These are phyloP conservation scores for Taiwanofungus camphoratus DNA, from an alignment of 1,284 basidiomycete species.

Conservation along the genomic window DNA sequence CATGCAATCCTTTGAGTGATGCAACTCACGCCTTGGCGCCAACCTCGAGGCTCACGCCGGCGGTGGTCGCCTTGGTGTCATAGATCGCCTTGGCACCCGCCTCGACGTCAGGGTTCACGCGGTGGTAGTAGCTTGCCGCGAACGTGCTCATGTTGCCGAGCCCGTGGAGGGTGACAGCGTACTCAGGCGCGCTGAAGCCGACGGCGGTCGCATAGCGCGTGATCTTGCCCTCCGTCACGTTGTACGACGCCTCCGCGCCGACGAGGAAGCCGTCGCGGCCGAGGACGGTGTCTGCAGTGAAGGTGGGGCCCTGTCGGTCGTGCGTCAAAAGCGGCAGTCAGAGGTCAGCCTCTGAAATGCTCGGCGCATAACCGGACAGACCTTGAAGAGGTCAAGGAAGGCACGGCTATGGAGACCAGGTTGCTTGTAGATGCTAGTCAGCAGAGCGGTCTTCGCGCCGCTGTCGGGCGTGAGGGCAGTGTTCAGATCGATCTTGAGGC, in stretches of 20 bases:
- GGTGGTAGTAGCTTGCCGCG: constrained; percentile 98
- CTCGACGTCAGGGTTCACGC: constrained; percentile 91
- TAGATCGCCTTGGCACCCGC: constrained; percentile 98
- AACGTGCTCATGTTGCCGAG: constrained; percentile 94
- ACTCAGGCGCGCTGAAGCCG: constrained; percentile 95
- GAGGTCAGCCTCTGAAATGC: too few species aligned
- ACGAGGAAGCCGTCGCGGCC: constrained; percentile 97
- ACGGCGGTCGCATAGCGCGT: constrained; percentile 89
- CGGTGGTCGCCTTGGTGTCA: constrained; percentile 87
- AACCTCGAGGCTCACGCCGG: constrained; percentile 90
- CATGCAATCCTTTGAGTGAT: too few species aligned
- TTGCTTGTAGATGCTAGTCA: constrained; percentile 92
- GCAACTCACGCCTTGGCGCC: constrained; percentile 93
- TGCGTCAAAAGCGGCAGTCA: too few species aligned
- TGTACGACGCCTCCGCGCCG: constrained; percentile 95
- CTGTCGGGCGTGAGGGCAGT: constrained; percentile 86
- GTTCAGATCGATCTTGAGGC: constrained; percentile 91
- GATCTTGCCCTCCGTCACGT: constrained; percentile 90
- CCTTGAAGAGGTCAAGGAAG: constrained; percentile 93
- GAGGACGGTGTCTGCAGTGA: constrained; percentile 93
- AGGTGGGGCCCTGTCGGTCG: constrained; percentile 79
- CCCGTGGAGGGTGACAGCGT: constrained; percentile 93
- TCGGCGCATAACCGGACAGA: too few species aligned
- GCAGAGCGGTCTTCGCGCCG: constrained; percentile 76
- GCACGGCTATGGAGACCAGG: constrained; percentile 93